phyloP scores from a whole-genome alignment of 1,284 basidiomycete species.

The Fomitopsis betulina region DNA sequence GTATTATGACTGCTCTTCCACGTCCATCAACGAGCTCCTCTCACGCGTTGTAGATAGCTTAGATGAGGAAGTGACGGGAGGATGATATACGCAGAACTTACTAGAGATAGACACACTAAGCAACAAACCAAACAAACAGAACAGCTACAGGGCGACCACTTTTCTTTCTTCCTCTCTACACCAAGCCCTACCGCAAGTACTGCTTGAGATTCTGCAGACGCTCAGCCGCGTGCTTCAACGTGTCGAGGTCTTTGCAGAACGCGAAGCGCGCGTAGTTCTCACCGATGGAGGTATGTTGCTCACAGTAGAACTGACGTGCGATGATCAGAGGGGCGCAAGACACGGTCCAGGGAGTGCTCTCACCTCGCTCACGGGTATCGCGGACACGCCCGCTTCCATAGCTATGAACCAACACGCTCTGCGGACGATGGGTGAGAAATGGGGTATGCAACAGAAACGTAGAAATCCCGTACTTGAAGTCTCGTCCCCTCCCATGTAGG shows the following conservation, averaged over 20 bases:
- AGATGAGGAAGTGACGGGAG: constrained; percentile 22
- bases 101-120: not conserved
- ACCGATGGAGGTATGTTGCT: constrained; percentile 80
- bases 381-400: constrained; percentile 82
- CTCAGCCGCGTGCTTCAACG: constrained; percentile 73
- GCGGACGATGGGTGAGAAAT: constrained; percentile 2
- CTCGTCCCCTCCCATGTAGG: constrained; percentile 77
- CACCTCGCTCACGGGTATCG: constrained; percentile 92
- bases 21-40: constrained; percentile 47
- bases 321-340: constrained; percentile 3
- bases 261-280: constrained; percentile 86
- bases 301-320: constrained; percentile 75
- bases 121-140: not conserved
- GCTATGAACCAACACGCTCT: constrained; percentile 92
- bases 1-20: constrained; percentile 69
- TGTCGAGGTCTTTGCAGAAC: constrained; percentile 91
- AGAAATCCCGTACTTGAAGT: constrained; percentile 65
- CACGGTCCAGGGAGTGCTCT: constrained; percentile 19
- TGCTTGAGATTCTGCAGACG: constrained; percentile 72
- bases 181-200: constrained; percentile 38
- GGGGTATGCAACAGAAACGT: constrained; percentile 13
- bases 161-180: not conserved
- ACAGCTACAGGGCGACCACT: not conserved
- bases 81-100: not conserved
- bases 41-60: constrained; percentile 71